Evolutionary conservation across 768 basidiomycete species (phyloP).

Genomic region (Lactarius hatsudake): DNA sequence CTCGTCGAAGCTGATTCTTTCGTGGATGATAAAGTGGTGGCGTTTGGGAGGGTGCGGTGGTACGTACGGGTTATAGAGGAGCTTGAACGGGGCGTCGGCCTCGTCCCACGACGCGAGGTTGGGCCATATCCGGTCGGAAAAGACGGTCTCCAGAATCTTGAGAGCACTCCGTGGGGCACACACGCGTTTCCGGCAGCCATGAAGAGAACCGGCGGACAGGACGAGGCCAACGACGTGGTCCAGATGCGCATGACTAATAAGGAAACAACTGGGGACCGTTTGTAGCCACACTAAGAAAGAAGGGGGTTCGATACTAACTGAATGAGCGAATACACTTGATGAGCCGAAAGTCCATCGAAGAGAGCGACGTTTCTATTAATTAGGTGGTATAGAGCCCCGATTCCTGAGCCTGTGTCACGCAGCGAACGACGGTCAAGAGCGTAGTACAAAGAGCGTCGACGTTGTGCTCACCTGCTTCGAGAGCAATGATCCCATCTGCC

Average conservation of each 20-base stretch:
- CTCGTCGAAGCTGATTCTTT: conserved; percentile 50
- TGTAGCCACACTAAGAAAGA: background rate
- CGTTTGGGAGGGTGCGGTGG: background rate
- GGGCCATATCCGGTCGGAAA: conserved; percentile 83
- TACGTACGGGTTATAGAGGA: conserved; percentile 65
- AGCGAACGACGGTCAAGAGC: background rate
- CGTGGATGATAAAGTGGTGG: conserved; percentile 5
- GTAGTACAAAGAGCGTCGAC: background rate
- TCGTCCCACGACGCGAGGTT: conserved; percentile 74
- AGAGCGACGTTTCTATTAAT: conserved; percentile 54
- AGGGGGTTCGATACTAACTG: conserved; percentile 36
- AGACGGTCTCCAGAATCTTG: conserved; percentile 65
- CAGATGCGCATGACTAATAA: conserved; percentile 86
- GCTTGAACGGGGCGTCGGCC: conserved; percentile 53
- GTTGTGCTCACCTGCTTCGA: conserved; percentile 76
- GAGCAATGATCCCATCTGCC: conserved; percentile 76
- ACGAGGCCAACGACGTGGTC: conserved; percentile 87
- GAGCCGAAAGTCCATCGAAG: conserved; percentile 45
- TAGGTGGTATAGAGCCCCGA: conserved; percentile 70
- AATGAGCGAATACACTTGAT: conserved; percentile 53
- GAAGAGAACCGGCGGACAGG: conserved; percentile 75
- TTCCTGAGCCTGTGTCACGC: conserved; percentile 64
- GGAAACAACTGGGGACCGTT: conserved; percentile 57
- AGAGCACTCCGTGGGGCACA: conserved; percentile 60
- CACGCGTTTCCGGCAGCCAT: conserved; percentile 60